phyloP scores from a whole-genome alignment of 345 rosid genomes.

The Balakata baccata region DNA sequence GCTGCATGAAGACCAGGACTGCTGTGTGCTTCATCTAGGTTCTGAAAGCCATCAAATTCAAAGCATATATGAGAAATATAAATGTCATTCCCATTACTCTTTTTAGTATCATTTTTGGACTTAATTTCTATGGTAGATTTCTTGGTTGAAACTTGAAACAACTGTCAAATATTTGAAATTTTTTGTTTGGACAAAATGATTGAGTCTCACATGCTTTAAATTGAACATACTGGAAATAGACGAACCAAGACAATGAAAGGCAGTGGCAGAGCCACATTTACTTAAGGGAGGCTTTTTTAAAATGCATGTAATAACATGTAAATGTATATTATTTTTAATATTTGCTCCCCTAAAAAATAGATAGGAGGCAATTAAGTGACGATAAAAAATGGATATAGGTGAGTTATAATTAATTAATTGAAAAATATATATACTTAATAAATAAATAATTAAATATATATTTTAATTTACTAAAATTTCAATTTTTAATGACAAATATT shows the following conservation, averaged over 20 bases:
- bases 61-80: constrained; percentile 12
- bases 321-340: too few species aligned
- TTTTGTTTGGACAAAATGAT: neutral
- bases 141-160: neutral
- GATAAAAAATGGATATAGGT: too few species aligned
- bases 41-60: constrained; percentile 48
- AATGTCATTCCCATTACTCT: neutral
- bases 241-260: neutral
- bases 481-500: too few species aligned
- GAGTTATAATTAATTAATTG: too few species aligned
- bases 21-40: constrained; percentile 84
- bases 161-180: neutral
- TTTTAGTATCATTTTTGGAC: neutral
- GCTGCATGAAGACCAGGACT: constrained; percentile 93
- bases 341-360: too few species aligned
- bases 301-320: too few species aligned
- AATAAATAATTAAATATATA: too few species aligned
- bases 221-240: neutral
- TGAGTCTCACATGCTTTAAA: neutral
- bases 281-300: too few species aligned
- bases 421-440: too few species aligned
- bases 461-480: too few species aligned
- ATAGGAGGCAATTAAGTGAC: too few species aligned
- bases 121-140: neutral
- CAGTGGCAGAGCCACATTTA: too few species aligned